Conservation (phyloP, 2,329 filamentous ascomycete species). For the Talaromyces piceae region DNA sequence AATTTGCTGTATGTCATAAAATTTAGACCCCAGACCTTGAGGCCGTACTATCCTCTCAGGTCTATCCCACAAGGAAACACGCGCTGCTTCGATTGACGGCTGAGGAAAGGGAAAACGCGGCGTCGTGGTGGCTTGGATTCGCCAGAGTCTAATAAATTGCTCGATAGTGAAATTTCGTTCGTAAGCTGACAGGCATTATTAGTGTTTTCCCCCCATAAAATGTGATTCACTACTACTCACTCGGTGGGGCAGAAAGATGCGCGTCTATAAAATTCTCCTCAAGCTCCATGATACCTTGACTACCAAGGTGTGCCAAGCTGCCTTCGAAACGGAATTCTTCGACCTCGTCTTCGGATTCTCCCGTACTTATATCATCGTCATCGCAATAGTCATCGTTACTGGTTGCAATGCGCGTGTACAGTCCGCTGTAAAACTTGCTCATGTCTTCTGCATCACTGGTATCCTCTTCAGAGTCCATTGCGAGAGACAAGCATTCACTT, state of each 20-base stretch:
- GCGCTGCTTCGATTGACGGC: conserved; percentile 24
- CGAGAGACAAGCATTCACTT: conserved; percentile 12
- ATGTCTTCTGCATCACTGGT: conserved; percentile 27
- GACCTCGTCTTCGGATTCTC: conserved; percentile 23
- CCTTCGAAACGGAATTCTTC: conserved; percentile 1
- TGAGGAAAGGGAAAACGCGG: conserved; percentile 14
- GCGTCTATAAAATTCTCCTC: not conserved
- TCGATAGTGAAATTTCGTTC: conserved; percentile 36
- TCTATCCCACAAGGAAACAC: conserved; percentile 28
- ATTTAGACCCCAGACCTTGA: conserved; percentile 16
- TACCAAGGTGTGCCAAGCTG: conserved; percentile 10
- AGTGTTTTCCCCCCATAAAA: conserved; percentile 9
- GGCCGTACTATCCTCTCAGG: conserved; percentile 28
- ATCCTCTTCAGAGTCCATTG: conserved; percentile 8
- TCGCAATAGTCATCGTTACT: conserved; percentile 15
- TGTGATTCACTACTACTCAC: not conserved
- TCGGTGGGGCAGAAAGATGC: not conserved
- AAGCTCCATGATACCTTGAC: not conserved
- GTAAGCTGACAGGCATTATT: conserved; percentile 19
- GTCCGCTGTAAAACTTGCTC: conserved; percentile 25
- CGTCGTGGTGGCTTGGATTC: conserved; percentile 21
- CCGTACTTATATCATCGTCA: conserved; percentile 17
- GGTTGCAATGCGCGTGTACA: not conserved
- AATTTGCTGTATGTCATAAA: conserved; percentile 36
- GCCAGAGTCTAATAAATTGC: conserved; percentile 37